phyloP scores from a whole-genome alignment of 1,139 yeast genomes.

The Yamadazyma atmosphaerica region DNA sequence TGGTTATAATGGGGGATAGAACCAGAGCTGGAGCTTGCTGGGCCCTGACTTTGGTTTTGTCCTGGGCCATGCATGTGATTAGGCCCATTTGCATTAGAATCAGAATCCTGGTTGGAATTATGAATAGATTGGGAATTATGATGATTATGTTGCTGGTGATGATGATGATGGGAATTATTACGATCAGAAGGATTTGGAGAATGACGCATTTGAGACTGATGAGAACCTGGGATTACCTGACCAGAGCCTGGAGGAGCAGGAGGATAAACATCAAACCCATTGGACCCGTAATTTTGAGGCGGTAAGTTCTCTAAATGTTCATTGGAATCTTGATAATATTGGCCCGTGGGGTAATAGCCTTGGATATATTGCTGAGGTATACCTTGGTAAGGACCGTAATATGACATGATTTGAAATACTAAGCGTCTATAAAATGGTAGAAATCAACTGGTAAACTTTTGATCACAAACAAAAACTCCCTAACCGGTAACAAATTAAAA shows the following conservation, averaged over 20 bases:
- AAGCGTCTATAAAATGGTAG: slow-evolving; percentile 1
- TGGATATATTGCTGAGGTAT: slow-evolving; percentile 41
- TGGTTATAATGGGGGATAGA: background rate
- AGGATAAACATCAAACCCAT: slow-evolving; percentile 12
- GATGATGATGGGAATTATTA: background rate
- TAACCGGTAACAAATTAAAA: background rate
- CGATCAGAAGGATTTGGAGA: background rate
- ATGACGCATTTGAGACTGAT: background rate
- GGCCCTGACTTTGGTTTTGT: slow-evolving; percentile 1
- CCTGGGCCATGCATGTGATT: slow-evolving; percentile 2
- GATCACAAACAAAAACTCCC: background rate
- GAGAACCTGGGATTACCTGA: background rate
- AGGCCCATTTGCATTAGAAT: slow-evolving; percentile 4
- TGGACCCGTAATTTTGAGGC: slow-evolving; percentile 3
- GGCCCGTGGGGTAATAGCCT: slow-evolving; percentile 26
- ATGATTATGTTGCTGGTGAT: background rate
- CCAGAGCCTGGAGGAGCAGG: background rate
- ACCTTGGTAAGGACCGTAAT: slow-evolving; percentile 47
- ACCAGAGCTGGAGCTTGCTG: background rate
- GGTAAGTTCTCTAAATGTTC: slow-evolving; percentile 12
- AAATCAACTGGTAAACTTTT: background rate
- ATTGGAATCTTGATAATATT: slow-evolving; percentile 24
- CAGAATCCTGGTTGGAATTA: slow-evolving; percentile 1
- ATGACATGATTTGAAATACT: slow-evolving; percentile 33
- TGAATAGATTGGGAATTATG: too few relatives aligned